phyloP scores from a whole-genome alignment of 1,284 basidiomycete genomes.

The Apiotrichum porosum region DNA sequence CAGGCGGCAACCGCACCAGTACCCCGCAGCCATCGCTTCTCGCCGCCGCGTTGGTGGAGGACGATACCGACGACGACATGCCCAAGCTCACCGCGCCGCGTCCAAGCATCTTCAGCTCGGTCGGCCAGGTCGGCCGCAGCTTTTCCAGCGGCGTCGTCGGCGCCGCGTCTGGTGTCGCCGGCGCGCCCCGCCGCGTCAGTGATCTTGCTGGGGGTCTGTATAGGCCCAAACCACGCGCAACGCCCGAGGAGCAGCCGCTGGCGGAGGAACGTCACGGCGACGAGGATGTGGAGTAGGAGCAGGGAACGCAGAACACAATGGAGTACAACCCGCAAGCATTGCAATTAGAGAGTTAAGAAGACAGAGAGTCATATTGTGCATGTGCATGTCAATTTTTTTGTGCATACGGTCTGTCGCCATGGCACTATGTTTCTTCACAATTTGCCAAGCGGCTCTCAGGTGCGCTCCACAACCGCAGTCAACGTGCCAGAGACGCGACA shows the following conservation, averaged over 20 bases:
- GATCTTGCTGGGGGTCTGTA: slow-evolving; percentile 16
- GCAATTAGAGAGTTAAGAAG: no score
- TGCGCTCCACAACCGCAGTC: no score
- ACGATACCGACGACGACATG: slow-evolving; percentile 6
- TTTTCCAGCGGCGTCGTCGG: slow-evolving; percentile 35
- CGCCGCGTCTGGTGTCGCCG: slow-evolving; percentile 26
- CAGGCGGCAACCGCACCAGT: not conserved
- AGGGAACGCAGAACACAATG: no score
- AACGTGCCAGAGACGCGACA: no score
- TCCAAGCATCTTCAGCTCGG: slow-evolving; percentile 13
- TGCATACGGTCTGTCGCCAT: no score
- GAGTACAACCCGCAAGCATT: no score
- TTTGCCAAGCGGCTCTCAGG: no score
- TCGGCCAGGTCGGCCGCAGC: slow-evolving; percentile 32
- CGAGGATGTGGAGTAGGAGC: not conserved
- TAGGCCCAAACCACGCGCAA: slow-evolving; percentile 2
- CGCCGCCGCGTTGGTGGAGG: not conserved
- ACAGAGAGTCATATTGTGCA: no score
- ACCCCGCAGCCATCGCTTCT: not conserved
- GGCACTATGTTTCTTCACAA: no score
- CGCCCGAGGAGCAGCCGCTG: not conserved
- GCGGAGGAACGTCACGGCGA: no score
- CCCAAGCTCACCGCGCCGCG: not conserved
- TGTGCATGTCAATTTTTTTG: no score
- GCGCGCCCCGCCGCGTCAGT: slow-evolving; percentile 26